Evolutionary conservation across 192 early-diverging fungal species (phyloP), one percentile per base, ranked within the genome.

Genomic region (Jimgerdemannia flammicorona): DNA sequence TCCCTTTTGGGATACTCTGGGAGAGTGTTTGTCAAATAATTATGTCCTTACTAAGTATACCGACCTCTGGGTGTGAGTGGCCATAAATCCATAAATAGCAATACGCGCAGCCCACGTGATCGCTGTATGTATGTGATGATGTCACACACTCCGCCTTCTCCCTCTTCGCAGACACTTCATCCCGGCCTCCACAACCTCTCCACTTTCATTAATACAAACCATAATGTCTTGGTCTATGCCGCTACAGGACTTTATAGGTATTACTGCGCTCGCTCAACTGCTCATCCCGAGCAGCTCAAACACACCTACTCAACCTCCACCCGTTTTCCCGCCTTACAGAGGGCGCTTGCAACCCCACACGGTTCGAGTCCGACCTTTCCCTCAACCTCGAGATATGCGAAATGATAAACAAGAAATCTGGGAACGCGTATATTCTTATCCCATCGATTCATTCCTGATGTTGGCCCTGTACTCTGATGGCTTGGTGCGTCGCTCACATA

Each of bases 311-410:
- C 3, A 65, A 49, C 40, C 69, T 69, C 9, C 44, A 66, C 43
- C 7, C 43, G 44, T 40, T 20, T 41, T 20, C 3, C 3, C 17
- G 44, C 14, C 18, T 72, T 54, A 11, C 89, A 89, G 96, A 94
- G 80, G 89, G 90, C 40, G 96, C 94, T 3, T 95, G 95, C 76
- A 87, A 89, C 67, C 86, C 91, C 6, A 83, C 87, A 14, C 87
- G 86, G 14, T 79, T 77, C 74, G 90, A 93, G 66, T 92, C 97
- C 0, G 94, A 99, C 77, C 77, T 97, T 70, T 86, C 90, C 14
- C 85, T 99, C 63, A 95, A 97, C 83, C 88, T 99, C 29, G 97
- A 99, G 82, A 95, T 99, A 70, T 96, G 94, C 81, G 96, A 98
- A 80, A 85, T 97, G 67, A 93, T 99, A 75, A 98, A 96, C 79